A percentile compares a stretch with the other conserved stretches of the same genome.
Evolutionary conservation across 257 asterid species (phyloP).

Genomic region (Oldenlandia corymbosa): DNA sequence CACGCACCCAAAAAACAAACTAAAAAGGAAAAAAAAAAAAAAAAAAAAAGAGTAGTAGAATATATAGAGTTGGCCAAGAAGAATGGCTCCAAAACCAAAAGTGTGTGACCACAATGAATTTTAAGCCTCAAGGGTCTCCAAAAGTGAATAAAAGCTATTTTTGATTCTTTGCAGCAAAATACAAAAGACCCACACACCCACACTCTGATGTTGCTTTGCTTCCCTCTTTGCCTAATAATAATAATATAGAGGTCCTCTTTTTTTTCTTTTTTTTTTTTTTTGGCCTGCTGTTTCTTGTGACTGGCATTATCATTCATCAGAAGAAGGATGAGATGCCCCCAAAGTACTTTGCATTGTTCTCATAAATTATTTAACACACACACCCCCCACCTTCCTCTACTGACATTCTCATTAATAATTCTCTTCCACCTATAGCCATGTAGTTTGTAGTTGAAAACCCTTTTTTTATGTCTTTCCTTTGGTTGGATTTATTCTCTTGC

Average conservation of each 20-base stretch:
- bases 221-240: slow-evolving; percentile 6
- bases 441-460: too few species aligned
- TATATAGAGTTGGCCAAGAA: not conserved
- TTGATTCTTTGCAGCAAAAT: slow-evolving; percentile 19
- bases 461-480: not conserved
- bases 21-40: not conserved
- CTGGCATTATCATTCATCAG: slow-evolving; percentile 18
- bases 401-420: slow-evolving; percentile 27
- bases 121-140: not conserved
- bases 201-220: slow-evolving; percentile 29
- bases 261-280: not conserved
- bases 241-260: slow-evolving; percentile 11
- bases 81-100: slow-evolving; percentile 14
- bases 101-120: slow-evolving; percentile 30
- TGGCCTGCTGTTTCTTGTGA: slow-evolving; percentile 24
- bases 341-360: slow-evolving; percentile 19
- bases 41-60: not conserved
- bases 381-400: slow-evolving; percentile 16
- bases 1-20: too few species aligned
- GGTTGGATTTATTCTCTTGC: slow-evolving; percentile 9
- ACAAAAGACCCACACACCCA: slow-evolving; percentile 19
- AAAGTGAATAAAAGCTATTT: slow-evolving; percentile 16
- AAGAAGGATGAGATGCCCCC: slow-evolving; percentile 16
- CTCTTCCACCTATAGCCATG: too few species aligned
- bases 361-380: slow-evolving; percentile 18